A percentile compares a stretch with the other conserved stretches of the same genome.
Conservation (phyloP, 2,329 filamentous ascomycete species). For the Ascochyta rabiei region DNA sequence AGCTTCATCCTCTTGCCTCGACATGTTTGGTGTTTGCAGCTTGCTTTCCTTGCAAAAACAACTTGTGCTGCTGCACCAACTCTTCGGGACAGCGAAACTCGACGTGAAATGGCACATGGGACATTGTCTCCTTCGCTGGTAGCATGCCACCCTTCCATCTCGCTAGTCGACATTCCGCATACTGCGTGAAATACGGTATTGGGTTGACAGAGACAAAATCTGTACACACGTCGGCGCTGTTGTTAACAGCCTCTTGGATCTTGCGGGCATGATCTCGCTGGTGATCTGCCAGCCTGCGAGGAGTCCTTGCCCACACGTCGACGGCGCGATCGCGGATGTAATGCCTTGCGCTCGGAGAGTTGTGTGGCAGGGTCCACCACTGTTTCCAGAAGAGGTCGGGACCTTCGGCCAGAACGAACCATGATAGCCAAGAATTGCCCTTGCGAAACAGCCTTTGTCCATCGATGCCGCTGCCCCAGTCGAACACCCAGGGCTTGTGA, state of each 20-base stretch:
- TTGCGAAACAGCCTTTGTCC: constrained; percentile 31
- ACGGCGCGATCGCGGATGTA: constrained; percentile 39
- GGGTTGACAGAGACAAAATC: constrained; percentile 26
- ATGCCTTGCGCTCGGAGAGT: constrained; percentile 23
- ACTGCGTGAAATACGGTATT: constrained; percentile 31
- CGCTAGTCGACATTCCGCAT: constrained; percentile 24
- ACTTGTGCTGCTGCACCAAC: constrained; percentile 22
- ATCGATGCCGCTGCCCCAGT: constrained; percentile 36
- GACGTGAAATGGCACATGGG: constrained; percentile 35
- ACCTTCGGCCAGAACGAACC: constrained; percentile 41
- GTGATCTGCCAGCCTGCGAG: constrained; percentile 23
- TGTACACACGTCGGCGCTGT: constrained; percentile 14
- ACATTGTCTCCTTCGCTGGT: constrained; percentile 25
- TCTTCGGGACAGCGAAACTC: constrained; percentile 40
- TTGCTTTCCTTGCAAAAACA: constrained; percentile 8
- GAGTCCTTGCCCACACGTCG: constrained; percentile 23
- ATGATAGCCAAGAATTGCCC: constrained; percentile 41
- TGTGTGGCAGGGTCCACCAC: constrained; percentile 33
- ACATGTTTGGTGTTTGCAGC: neutral
- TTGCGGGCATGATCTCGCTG: constrained; percentile 28
- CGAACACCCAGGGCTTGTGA: constrained; percentile 37
- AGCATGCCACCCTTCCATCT: constrained; percentile 12
- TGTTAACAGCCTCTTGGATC: constrained; percentile 32
- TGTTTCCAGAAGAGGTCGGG: constrained; percentile 41
- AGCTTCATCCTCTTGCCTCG: neutral